phyloP scores from a whole-genome alignment of 768 basidiomycete species.

The Hericium erinaceus region DNA sequence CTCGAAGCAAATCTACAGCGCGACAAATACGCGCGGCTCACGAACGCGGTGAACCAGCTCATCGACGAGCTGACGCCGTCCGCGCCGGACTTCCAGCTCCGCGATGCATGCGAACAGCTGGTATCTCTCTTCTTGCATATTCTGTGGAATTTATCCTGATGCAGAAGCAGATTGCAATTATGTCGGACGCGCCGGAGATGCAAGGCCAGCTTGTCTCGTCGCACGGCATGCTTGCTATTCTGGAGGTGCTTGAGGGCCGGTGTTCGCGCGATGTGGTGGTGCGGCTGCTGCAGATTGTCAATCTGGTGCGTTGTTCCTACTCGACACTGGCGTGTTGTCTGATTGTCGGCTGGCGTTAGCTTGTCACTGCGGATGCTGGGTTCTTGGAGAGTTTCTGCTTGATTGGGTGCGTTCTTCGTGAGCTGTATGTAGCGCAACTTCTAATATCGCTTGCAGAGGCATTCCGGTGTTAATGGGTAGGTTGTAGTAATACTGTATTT shows the following conservation, averaged over 20 bases:
- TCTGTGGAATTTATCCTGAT: no score
- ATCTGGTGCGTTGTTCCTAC: conserved; percentile 46
- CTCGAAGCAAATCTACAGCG: conserved; percentile 86
- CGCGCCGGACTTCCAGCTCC: conserved; percentile 73
- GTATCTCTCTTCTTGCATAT: conserved; percentile 30
- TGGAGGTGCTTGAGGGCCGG: conserved; percentile 87
- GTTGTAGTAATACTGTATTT: conserved; percentile 12
- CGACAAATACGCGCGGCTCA: conserved; percentile 87
- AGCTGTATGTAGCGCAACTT: not conserved
- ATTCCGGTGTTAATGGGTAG: conserved; percentile 92
- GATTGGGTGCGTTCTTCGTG: conserved; percentile 49
- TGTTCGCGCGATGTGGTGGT: conserved; percentile 80
- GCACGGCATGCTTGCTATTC: conserved; percentile 90
- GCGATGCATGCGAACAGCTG: conserved; percentile 81
- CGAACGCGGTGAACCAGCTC: conserved; percentile 69
- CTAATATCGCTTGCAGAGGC: conserved; percentile 38
- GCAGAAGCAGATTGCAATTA: conserved; percentile 50
- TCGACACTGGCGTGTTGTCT: not conserved
- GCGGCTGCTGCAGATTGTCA: conserved; percentile 82
- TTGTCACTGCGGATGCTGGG: conserved; percentile 59
- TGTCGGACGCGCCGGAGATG: conserved; percentile 78
- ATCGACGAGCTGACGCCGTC: conserved; percentile 81
- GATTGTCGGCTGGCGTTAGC: conserved; percentile 17
- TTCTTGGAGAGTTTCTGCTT: conserved; percentile 94
- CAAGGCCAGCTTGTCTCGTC: conserved; percentile 80